Evolutionary conservation across 139 green algal species (phyloP).

Genomic region (Chlamydomonas schloesseri): DNA sequence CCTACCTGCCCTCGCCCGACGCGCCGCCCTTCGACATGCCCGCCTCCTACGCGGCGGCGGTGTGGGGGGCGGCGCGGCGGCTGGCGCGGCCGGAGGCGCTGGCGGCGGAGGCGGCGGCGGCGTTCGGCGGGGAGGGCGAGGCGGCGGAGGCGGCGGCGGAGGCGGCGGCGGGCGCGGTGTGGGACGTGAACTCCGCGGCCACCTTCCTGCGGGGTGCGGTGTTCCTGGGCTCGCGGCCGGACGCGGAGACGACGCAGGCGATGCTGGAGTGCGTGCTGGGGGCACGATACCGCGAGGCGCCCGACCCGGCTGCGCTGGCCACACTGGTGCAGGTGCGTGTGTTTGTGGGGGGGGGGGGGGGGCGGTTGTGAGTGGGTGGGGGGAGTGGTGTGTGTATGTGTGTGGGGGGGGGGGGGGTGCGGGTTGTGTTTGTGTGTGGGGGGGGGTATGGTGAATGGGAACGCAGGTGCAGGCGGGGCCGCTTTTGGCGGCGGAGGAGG

Average conservation of each 20-base stretch:
- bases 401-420: too few relatives aligned
- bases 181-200: neutral
- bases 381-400: neutral
- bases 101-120: too few relatives aligned
- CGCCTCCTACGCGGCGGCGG: neutral
- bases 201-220: conserved; percentile 2
- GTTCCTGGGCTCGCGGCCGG: conserved; percentile 4
- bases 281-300: conserved; percentile 7
- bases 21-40: too few relatives aligned
- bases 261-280: conserved; percentile 21
- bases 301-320: neutral
- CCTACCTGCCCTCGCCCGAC: neutral
- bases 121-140: too few relatives aligned
- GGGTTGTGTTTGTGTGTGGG: too few relatives aligned
- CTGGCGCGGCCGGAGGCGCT: too few relatives aligned
- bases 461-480: too few relatives aligned
- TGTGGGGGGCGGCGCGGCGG: neutral
- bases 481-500: too few relatives aligned
- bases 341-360: neutral
- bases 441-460: too few relatives aligned
- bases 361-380: neutral
- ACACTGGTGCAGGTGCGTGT: conserved; percentile 25
- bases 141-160: neutral
- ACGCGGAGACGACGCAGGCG: neutral
- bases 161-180: neutral